phyloP scores from a whole-genome alignment of 345 rosid species.

The Limnanthes douglasii region DNA sequence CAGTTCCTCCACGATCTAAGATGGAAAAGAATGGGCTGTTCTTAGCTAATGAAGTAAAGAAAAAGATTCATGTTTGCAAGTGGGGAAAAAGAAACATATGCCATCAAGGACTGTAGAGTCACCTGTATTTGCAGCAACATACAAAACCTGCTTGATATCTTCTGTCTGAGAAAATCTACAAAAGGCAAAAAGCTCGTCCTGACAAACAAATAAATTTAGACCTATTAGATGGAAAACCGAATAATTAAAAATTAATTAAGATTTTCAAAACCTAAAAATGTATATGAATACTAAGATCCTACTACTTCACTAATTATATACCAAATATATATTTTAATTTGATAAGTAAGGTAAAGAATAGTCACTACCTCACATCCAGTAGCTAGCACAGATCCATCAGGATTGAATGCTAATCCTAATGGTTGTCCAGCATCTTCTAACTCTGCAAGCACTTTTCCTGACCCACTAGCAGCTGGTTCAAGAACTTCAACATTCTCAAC shows the following conservation, averaged over 20 bases:
- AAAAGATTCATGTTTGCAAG: not conserved
- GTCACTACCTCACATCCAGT: conserved; percentile 72
- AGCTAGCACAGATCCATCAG: conserved; percentile 56
- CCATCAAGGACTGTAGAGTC: conserved; percentile 1
- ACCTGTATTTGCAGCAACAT: conserved; percentile 73
- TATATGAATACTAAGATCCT: too few relatives aligned
- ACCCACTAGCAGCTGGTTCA: conserved; percentile 25
- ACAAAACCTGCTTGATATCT: conserved; percentile 36
- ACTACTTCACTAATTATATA: too few relatives aligned
- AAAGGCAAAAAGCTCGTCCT: conserved; percentile 74
- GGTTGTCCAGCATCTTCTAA: conserved; percentile 62
- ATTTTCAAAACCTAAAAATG: too few relatives aligned
- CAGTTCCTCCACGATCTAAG: conserved; percentile 49
- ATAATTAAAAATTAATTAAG: too few relatives aligned
- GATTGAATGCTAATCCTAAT: conserved; percentile 52
- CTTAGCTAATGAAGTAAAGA: not conserved
- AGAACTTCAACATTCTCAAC: conserved; percentile 20
- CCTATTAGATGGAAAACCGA: too few relatives aligned
- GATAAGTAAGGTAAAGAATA: not conserved
- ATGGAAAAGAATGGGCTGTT: not conserved
- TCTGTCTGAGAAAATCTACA: conserved; percentile 56
- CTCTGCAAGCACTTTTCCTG: conserved; percentile 37
- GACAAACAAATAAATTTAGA: conserved; percentile 11
- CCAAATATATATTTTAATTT: not conserved
- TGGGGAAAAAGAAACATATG: not conserved